These are phyloP conservation scores for Oenanthe sinensis DNA, from an alignment of 129 eudicot species.

Conservation along the genomic window DNA sequence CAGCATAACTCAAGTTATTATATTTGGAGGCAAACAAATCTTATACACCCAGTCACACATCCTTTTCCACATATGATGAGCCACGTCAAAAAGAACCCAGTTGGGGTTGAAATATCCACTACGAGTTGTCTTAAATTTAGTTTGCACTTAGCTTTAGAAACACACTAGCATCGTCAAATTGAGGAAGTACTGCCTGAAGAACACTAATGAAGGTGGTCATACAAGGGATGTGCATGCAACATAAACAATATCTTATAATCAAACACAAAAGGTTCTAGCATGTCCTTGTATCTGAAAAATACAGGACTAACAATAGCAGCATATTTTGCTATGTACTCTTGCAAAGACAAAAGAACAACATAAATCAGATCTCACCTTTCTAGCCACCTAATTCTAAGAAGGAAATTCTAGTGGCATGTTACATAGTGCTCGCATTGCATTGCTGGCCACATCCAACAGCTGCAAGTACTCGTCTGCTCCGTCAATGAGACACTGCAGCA, in stretches of 20 bases:
- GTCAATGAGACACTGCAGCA: constrained; percentile 72
- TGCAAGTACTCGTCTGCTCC: constrained; percentile 98
- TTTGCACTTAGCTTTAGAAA: neutral
- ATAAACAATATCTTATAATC: neutral
- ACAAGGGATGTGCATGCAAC: neutral
- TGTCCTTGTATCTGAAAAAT: neutral
- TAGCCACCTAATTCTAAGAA: constrained; percentile 27
- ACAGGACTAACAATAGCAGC: neutral
- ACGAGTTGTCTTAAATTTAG: neutral
- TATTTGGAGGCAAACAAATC: neutral
- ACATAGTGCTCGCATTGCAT: constrained; percentile 62
- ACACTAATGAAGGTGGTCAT: neutral
- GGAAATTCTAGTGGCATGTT: constrained; percentile 60
- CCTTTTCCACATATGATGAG: neutral
- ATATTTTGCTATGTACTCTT: neutral
- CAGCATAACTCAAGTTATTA: neutral
- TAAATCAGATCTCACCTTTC: neutral
- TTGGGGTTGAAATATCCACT: neutral
- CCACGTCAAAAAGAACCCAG: neutral
- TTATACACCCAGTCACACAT: neutral
- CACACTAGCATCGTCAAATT: neutral
- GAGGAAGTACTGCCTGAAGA: neutral
- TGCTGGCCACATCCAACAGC: constrained; percentile 74
- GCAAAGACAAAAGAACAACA: neutral
- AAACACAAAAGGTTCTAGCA: neutral